Conservation (phyloP, 768 basidiomycete species). For the Auricularia sp. region DNA sequence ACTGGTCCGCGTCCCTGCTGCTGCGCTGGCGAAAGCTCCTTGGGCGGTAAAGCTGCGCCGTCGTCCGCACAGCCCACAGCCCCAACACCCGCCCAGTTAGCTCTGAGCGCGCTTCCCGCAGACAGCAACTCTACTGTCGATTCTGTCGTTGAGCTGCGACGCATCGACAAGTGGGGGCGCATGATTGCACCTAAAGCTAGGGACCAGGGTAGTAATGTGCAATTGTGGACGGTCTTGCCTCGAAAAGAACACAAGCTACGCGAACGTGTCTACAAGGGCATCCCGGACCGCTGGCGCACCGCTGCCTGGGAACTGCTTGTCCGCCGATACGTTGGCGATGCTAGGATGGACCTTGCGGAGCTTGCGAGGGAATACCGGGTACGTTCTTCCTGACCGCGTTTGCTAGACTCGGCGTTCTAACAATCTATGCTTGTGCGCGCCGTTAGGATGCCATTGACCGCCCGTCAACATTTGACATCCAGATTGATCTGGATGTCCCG, state of each 20-base stretch:
- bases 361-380: constrained; percentile 24
- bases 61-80: constrained; percentile 28
- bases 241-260: constrained; percentile 62
- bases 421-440: constrained; percentile 16
- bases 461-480: constrained; percentile 85
- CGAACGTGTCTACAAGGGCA: constrained; percentile 82
- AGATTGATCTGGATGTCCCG: constrained; percentile 97
- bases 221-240: constrained; percentile 58
- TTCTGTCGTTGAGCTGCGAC: constrained; percentile 47
- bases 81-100: constrained; percentile 34
- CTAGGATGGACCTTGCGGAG: constrained; percentile 23
- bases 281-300: constrained; percentile 90
- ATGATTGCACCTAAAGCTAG: constrained; percentile 69
- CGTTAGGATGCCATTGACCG: constrained; percentile 62
- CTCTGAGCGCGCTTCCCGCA: constrained; percentile 35
- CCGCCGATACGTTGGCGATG: constrained; percentile 35
- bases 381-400: constrained; percentile 6
- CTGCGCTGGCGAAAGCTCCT: constrained; percentile 54
- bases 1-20: constrained; percentile 56
- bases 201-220: constrained; percentile 69
- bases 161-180: constrained; percentile 89
- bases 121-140: constrained; percentile 28
- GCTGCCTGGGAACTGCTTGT: constrained; percentile 88
- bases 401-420: too few relatives aligned
- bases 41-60: constrained; percentile 22